Base-by-base conservation (phyloP, 2,329 filamentous ascomycete species). In the Xylariaceae sp. region DNA sequence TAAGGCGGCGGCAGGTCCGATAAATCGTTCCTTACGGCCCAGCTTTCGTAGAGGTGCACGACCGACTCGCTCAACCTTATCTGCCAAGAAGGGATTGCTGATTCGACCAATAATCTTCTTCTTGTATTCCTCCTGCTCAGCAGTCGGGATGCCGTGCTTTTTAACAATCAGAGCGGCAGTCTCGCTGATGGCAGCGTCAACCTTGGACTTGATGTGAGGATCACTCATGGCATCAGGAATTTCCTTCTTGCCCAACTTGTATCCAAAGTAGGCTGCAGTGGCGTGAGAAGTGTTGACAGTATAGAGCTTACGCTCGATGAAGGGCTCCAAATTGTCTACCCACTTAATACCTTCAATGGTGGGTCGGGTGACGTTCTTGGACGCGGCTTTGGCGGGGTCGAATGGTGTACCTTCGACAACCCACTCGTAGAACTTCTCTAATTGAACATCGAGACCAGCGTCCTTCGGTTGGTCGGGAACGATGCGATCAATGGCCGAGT, bases 381-480 rank as follows among this genome's bases (percentile, higher is more conserved):
- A 50, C 2, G 45, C 46, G 19, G 45, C 50, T 40, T 58, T 51
- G 40, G 77, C 71, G 49, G 83, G 79, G 50, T 83, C 76, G 67
- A 97, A 96, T 2, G 91, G 91, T 34, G 81, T 85, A 63, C 81
- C 73, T 63, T 98, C 93, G 38, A 98, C 90, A 30, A 93, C 91
- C 93, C 93, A 98, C 73, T 98, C 93, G 72, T 88, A 96, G 76
- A 97, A 98, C 71, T 93, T 93, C 77, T 98, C 93, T 36, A 98
- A 89, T 59, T 85, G 90, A 53, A 98, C 93, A 60, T 96, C 83
- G 34, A 98, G 78, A 42, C 89, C 89, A 18, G 84, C 79, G 56
- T 87, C 72, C 38, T 80, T 70, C 47, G 89, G 83, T 70, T 97
- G 93, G 33, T 89, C 87, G 12, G 93, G 93, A 18, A 97, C 93